A percentile compares a stretch with the other conserved stretches of the same genome.
phyloP scores from a whole-genome alignment of 176 grass and related monocot species.

The Themeda triandra region DNA sequence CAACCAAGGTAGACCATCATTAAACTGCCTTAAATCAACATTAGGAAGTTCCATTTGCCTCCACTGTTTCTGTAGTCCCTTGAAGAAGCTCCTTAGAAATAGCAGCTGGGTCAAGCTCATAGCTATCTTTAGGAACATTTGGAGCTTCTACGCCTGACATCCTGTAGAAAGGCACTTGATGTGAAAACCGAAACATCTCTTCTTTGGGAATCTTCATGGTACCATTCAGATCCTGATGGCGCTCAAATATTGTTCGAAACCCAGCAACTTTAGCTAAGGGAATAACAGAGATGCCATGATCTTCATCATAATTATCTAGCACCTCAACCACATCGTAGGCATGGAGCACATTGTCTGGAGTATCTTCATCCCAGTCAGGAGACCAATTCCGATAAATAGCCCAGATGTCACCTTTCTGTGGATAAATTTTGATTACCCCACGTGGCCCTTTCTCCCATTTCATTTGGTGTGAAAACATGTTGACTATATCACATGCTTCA shows the following conservation, averaged over 20 bases:
- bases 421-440: conserved; percentile 8
- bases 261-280: no score
- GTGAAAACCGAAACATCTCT: conserved; percentile 73
- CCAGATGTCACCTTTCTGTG: conserved; percentile 66
- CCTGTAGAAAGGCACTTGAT: conserved; percentile 63
- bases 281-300: no score
- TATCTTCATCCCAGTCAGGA: conserved; percentile 51
- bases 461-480: no score
- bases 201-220: conserved; percentile 47
- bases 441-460: no score
- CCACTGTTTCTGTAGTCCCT: not conserved
- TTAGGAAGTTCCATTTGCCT: no score
- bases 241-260: no score
- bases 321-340: conserved; percentile 20
- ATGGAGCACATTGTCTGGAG: conserved; percentile 50
- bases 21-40: no score
- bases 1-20: no score
- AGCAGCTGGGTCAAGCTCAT: conserved; percentile 66
- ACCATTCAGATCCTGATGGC: not conserved
- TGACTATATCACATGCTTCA: no score
- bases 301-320: no score
- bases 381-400: conserved; percentile 65
- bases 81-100: conserved; percentile 67
- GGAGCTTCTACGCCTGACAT: conserved; percentile 58
- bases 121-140: conserved; percentile 57